Conservation (phyloP, 169 alveolate genomes). For the Cryptosporidium bovis region DNA sequence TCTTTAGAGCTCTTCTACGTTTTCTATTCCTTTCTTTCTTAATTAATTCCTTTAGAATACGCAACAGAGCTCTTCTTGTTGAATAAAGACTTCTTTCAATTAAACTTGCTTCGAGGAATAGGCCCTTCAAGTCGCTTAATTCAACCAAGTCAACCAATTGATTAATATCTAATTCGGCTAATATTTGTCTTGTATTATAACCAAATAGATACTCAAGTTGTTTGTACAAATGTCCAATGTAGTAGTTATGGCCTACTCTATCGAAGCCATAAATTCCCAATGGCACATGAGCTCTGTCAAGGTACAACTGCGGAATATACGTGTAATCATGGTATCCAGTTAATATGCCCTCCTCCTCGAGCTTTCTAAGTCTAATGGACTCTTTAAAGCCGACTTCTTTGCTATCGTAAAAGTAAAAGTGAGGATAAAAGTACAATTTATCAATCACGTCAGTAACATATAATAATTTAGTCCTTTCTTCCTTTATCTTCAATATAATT, state of each 20-base stretch:
- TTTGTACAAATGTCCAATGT: background rate
- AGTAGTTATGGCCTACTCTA: background rate
- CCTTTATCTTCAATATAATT: constrained; percentile 30
- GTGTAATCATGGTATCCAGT: background rate
- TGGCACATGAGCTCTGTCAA: background rate
- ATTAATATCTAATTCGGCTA: constrained; percentile 8
- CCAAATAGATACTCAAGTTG: constrained; percentile 1
- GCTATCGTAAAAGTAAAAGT: background rate
- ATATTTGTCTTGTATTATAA: background rate
- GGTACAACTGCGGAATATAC: constrained; percentile 13
- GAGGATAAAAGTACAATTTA: constrained; percentile 38
- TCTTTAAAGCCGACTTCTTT: constrained; percentile 16
- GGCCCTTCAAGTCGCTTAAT: background rate
- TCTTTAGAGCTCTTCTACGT: constrained; percentile 2
- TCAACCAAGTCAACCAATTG: background rate
- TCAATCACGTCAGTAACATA: constrained; percentile 41
- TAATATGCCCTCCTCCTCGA: too few relatives aligned
- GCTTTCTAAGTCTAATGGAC: too few relatives aligned
- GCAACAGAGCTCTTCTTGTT: background rate
- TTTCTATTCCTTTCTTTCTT: background rate
- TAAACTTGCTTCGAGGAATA: background rate
- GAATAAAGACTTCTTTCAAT: constrained; percentile 22
- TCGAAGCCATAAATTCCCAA: constrained; percentile 36
- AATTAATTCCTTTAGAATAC: constrained; percentile 1
- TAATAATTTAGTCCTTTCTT: constrained; percentile 29